Evolutionary conservation across 2,329 filamentous ascomycete species (phyloP).

Genomic region (Fusarium xylarioides): DNA sequence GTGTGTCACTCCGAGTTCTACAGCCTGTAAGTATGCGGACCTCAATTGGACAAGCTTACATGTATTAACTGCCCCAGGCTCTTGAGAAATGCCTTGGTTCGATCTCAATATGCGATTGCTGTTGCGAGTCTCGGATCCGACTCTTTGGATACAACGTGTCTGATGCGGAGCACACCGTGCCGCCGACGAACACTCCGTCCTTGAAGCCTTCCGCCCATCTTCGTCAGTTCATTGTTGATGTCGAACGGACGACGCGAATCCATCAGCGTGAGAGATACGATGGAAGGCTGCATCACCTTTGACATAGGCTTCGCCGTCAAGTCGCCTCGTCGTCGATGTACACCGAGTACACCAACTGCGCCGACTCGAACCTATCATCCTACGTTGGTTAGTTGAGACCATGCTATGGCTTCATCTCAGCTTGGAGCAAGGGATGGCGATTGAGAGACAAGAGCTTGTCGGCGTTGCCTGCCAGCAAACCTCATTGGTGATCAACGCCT

Average conservation of each 20-base stretch:
- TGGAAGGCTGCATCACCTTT: background rate
- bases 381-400: no score
- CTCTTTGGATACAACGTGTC: background rate
- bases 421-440: background rate
- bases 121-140: background rate
- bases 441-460: background rate
- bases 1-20: background rate
- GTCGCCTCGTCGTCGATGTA: background rate
- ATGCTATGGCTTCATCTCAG: background rate
- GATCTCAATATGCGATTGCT: background rate
- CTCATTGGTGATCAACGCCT: background rate
- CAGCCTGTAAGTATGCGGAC: background rate
- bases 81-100: background rate
- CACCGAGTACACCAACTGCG: background rate
- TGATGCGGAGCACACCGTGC: background rate
- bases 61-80: background rate
- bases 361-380: background rate
- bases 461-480: rapidly evolving
- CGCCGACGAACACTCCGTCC: background rate
- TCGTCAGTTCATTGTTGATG: background rate
- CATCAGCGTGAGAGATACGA: background rate
- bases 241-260: background rate
- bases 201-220: background rate
- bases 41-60: background rate
- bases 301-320: background rate